Conservation (phyloP, 169 alveolate species). For the Eimeria maxima region DNA sequence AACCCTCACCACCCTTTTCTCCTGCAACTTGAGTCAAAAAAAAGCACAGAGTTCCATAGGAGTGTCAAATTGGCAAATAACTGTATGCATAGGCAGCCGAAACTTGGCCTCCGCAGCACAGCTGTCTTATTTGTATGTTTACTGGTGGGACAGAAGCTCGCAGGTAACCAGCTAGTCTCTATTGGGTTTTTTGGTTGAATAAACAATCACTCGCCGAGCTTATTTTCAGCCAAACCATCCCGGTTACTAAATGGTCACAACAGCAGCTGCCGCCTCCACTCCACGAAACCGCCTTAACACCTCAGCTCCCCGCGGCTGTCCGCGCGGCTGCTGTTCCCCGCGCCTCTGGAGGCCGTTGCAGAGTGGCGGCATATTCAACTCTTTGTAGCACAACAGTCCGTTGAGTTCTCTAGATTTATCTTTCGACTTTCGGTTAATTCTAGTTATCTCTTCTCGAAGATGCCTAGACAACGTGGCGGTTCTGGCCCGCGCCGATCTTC, state of each 20-base stretch:
- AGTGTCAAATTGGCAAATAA: background rate
- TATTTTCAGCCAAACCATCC: background rate
- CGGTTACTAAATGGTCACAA: background rate
- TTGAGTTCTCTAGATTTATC: background rate
- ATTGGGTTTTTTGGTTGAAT: background rate
- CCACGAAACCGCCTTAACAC: background rate
- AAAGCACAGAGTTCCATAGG: background rate
- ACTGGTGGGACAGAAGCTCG: conserved; percentile 4
- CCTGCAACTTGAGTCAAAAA: conserved; percentile 7
- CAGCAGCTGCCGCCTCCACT: background rate
- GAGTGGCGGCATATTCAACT: background rate
- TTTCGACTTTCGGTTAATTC: background rate
- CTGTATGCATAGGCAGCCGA: background rate
- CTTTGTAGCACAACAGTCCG: background rate
- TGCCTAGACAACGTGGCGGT: conserved; percentile 76
- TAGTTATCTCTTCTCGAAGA: background rate
- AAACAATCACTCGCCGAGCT: background rate
- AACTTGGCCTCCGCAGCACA: background rate
- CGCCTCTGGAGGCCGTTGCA: conserved; percentile 57
- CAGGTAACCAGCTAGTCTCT: background rate
- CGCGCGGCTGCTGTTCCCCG: conserved; percentile 76
- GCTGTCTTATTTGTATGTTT: conserved; percentile 15
- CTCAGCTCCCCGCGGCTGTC: conserved; percentile 58
- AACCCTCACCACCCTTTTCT: conserved; percentile 8
- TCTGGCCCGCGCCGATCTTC: conserved; percentile 77